These are phyloP conservation scores for Lodderomyces oxycetoniae DNA, from an alignment of 1,139 yeast genomes.

Conservation along the genomic window DNA sequence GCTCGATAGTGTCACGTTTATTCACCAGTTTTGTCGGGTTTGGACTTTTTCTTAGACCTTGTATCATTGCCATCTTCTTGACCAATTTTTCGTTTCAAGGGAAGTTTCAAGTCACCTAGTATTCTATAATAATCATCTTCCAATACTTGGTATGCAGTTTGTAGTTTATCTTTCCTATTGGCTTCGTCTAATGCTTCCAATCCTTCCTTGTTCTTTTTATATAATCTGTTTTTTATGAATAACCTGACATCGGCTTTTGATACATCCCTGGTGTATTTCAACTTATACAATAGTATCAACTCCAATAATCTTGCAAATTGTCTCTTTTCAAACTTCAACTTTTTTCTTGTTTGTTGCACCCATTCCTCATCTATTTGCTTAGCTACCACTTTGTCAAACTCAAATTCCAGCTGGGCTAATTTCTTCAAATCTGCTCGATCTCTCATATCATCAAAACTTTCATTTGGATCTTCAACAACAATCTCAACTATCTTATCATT, in stretches of 20 bases:
- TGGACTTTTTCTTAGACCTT: background rate
- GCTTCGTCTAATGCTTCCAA: slow-evolving; percentile 59
- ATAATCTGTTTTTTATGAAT: slow-evolving; percentile 68
- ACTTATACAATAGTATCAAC: slow-evolving; percentile 57
- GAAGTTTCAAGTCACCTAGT: slow-evolving; percentile 32
- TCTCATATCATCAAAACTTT: slow-evolving; percentile 84
- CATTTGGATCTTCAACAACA: slow-evolving; percentile 94
- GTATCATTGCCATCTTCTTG: slow-evolving; percentile 2
- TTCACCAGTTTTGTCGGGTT: too few relatives aligned
- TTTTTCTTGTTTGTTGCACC: slow-evolving; percentile 32
- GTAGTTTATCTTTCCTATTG: slow-evolving; percentile 62
- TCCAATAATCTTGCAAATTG: slow-evolving; percentile 78
- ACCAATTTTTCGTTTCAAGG: slow-evolving; percentile 10
- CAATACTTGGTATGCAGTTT: slow-evolving; percentile 66
- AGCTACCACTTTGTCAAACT: slow-evolving; percentile 21
- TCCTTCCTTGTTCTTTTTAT: slow-evolving; percentile 74
- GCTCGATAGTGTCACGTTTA: too few relatives aligned
- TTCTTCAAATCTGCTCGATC: slow-evolving; percentile 74
- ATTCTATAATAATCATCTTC: slow-evolving; percentile 66
- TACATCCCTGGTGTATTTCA: slow-evolving; percentile 22
- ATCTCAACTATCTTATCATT: slow-evolving; percentile 61
- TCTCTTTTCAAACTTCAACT: slow-evolving; percentile 65
- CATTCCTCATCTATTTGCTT: slow-evolving; percentile 34
- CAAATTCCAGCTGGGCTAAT: slow-evolving; percentile 29
- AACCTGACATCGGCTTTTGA: slow-evolving; percentile 45